phyloP scores from a whole-genome alignment of 176 grass and related monocot species.

The Rhynchospora breviuscula region DNA sequence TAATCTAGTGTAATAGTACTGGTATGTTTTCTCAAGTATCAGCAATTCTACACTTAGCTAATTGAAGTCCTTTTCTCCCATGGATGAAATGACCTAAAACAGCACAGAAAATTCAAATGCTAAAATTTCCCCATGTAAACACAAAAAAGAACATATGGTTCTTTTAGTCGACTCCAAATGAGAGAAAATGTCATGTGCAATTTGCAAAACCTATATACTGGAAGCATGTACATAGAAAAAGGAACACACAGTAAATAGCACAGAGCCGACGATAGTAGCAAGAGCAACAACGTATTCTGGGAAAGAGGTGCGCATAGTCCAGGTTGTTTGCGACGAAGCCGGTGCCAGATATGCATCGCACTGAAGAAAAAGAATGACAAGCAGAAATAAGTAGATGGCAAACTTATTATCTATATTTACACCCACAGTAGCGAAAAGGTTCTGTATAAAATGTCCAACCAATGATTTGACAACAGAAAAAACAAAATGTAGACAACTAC shows the following conservation, averaged over 20 bases:
- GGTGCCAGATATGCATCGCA: conserved; percentile 72
- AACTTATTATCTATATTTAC: not conserved
- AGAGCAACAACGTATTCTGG: conserved; percentile 99
- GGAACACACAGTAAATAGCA: conserved; percentile 75
- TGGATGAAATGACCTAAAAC: not conserved
- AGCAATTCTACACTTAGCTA: not conserved
- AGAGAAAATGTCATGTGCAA: not conserved
- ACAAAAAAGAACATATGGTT: not conserved
- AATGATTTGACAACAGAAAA: not conserved
- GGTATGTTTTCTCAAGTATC: not conserved
- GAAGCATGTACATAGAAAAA: conserved; percentile 13
- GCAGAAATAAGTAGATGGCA: conserved; percentile 5
- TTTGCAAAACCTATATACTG: not conserved
- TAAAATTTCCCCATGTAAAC: not conserved
- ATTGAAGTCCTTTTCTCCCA: not conserved
- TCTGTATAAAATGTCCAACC: not conserved
- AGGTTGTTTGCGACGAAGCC: conserved; percentile 66
- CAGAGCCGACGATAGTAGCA: conserved; percentile 92
- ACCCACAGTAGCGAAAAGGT: not conserved
- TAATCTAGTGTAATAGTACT: not conserved
- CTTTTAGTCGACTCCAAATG: not conserved
- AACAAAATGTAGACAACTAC: not conserved
- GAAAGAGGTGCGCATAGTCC: conserved; percentile 90
- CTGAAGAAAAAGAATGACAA: conserved; percentile 29
- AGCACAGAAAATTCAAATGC: not conserved